Evolutionary conservation across 805 yeast genomes (phyloP), one percentile per base, ranked within the genome.

Genomic region (Wickerhamomyces sydowiorum): DNA sequence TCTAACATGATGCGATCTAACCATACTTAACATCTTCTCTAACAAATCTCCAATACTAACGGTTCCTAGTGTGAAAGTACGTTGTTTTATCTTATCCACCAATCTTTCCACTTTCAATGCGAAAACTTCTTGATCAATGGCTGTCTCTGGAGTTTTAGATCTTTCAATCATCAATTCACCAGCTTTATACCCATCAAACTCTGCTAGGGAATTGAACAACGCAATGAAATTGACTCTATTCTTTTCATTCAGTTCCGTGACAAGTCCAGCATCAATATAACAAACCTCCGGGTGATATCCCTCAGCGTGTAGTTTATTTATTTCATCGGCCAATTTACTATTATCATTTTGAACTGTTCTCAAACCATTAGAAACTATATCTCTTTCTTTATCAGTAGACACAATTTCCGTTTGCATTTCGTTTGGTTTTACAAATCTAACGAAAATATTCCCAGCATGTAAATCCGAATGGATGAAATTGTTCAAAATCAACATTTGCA

Each of bases 161-260:
- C 98, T 69, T 64, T 89, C 97, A 45, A 90, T 81, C 97, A 93
- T 91, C 42, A 93, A 70, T 57, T 89, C 95, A 10, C 99, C 99
- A 0, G 96, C 98, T 46, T 72, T 74, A 59, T 86, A 89, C 1
- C 99, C 99, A 61, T 93, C 96, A 64, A 93, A 93, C 47, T 81
- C 84, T 3, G 96, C 85, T 27, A 93, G 67, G 0, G 97, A 85
- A 52, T 84, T 83, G 70, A 93, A 93, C 42, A 93, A 69, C 36
- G 87, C 96, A 28, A 93, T 78, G 58, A 93, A 93, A 57, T 93
- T 93, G 22, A 79, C 74, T 44, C 98, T 64, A 57, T 93, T 93
- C 1, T 54, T 59, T 7, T 80, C 81, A 53, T 86, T 85, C 37
- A 93, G 70, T 58, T 91, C 97, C 0, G 98, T 93, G 4, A 93